Percentiles rank a stretch among this genome's conserved stretches.
These are phyloP conservation scores for Nyssa sinensis DNA, from an alignment of 148 eudicot species.

Conservation along the genomic window DNA sequence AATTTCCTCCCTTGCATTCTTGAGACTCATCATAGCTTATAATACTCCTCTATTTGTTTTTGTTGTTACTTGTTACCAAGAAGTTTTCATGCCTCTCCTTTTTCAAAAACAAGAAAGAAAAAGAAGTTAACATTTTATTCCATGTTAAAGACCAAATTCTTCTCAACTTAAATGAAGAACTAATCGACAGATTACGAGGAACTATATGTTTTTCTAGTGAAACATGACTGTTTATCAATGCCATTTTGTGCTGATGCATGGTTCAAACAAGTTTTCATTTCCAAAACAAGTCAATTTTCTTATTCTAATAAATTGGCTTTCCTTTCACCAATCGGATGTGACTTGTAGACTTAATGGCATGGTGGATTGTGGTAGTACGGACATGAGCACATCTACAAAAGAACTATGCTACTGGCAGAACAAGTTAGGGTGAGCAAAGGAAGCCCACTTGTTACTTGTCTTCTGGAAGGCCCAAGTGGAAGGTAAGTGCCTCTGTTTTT, in stretches of 20 bases:
- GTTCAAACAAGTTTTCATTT: not conserved
- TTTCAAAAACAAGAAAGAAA: too few relatives aligned
- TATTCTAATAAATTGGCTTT: slow-evolving; percentile 7
- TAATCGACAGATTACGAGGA: not conserved
- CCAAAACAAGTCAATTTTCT: not conserved
- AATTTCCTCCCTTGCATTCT: not conserved
- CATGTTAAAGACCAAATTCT: not conserved
- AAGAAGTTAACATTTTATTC: not conserved
- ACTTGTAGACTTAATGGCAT: slow-evolving; percentile 81
- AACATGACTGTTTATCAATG: not conserved
- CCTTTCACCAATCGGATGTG: slow-evolving; percentile 7
- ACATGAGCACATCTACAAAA: slow-evolving; percentile 84
- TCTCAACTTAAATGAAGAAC: not conserved
- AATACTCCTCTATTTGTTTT: not conserved
- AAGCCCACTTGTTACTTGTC: slow-evolving; percentile 91
- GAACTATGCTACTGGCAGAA: slow-evolving; percentile 83
- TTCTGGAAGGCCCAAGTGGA: slow-evolving; percentile 94
- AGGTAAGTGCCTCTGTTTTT: slow-evolving; percentile 38
- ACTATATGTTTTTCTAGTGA: not conserved
- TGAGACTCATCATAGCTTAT: not conserved
- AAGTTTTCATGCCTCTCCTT: not conserved
- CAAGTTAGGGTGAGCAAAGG: slow-evolving; percentile 95
- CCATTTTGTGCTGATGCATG: not conserved
- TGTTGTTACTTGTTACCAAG: not conserved
- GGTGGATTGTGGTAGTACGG: slow-evolving; percentile 86